Evolutionary conservation across 75 land plant genomes (phyloP).

Genomic region (Azolla pinnata): DNA sequence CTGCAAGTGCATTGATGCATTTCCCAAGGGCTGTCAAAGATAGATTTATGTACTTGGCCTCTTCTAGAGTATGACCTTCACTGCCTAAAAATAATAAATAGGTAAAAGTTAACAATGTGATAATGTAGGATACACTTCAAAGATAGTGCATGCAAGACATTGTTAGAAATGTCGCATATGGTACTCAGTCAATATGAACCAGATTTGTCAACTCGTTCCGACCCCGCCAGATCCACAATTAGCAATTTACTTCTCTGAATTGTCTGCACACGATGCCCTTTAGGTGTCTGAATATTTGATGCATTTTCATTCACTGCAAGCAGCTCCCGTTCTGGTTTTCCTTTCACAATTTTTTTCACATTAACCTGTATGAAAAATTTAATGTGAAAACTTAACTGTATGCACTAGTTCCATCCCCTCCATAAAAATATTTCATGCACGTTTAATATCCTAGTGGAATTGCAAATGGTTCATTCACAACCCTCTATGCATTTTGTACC

Average conservation of each 20-base stretch:
- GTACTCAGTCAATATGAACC: slow-evolving; percentile 22
- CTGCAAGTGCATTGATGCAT: slow-evolving; percentile 94
- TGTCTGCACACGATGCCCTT: slow-evolving; percentile 51
- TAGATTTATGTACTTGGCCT: slow-evolving; percentile 89
- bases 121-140: not conserved
- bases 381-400: too few relatives aligned
- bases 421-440: too few relatives aligned
- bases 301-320: slow-evolving; percentile 49
- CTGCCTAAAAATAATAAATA: slow-evolving; percentile 45
- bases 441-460: too few relatives aligned
- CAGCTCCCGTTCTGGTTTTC: slow-evolving; percentile 41
- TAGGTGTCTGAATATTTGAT: slow-evolving; percentile 26
- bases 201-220: slow-evolving; percentile 86
- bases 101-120: not conserved
- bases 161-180: not conserved
- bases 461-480: not conserved
- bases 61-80: slow-evolving; percentile 88
- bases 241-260: slow-evolving; percentile 77
- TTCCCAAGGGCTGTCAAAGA: slow-evolving; percentile 90
- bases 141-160: not conserved
- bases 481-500: slow-evolving; percentile 34
- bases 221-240: slow-evolving; percentile 91
- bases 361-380: slow-evolving; percentile 88
- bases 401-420: too few relatives aligned
- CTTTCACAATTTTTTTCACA: slow-evolving; percentile 56